Evolutionary conservation across 1,284 basidiomycete genomes (phyloP), one percentile per base, ranked within the genome.

Genomic region (Psilocybe mexicana): DNA sequence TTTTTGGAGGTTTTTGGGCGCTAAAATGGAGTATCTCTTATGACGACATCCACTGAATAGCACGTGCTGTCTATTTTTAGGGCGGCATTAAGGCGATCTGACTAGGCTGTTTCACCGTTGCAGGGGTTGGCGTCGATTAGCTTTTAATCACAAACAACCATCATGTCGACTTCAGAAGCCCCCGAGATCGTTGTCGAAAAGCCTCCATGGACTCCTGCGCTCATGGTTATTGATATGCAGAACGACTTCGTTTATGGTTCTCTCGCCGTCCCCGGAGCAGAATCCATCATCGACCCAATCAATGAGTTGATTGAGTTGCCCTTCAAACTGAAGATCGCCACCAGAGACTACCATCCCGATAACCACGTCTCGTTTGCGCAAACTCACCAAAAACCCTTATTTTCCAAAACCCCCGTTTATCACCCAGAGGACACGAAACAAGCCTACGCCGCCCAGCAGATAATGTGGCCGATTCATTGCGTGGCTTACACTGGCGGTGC

Each of bases 391-490:
- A 75, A 72, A 52, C 60, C 66, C 1, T 48, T 64, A 10, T 75
- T 77, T 40, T 72, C 68, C 5, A 71, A 63, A 35, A 70, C 66
- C 4, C 72, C 61, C 7, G 75, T 82, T 48, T 71, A 72, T 61
- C 79, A 81, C 50, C 76, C 77, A 1, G 67, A 73, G 28, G 71
- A 72, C 35, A 38, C 51, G 11, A 57, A 65, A 3, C 56, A 67
- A 40, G 49, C 63, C 10, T 62, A 62, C 14, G 75, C 73, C 10
- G 57, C 76, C 26, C 69, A 76, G 50, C 82, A 83, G 65, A 72
- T 76, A 8, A 66, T 83, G 38, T 83, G 81, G 81, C 82, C 81
- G 1, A 74, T 76, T 40, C 81, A 84, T 58, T 83, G 81, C 43
- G 72, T 84, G 12, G 76, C 75, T 42, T 61, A 66, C 35, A 77